Conservation (phyloP, 169 alveolate genomes). For the Plasmodium ovale region DNA sequence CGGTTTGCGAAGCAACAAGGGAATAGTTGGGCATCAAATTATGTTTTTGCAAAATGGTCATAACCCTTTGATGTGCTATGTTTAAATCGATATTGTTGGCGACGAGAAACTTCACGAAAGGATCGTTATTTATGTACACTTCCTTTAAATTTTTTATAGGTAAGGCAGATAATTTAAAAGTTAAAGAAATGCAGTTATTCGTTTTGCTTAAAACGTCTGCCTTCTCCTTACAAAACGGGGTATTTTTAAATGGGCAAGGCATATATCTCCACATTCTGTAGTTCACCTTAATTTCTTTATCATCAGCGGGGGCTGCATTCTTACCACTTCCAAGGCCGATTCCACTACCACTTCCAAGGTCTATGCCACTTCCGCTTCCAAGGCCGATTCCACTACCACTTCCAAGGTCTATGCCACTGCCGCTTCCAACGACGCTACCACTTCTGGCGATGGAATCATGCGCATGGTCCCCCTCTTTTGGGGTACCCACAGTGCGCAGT, state of each 20-base stretch:
- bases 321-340: too few species aligned
- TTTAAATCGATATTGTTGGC: conserved; percentile 61
- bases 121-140: conserved; percentile 45
- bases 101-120: conserved; percentile 58
- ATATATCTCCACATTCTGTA: conserved; percentile 67
- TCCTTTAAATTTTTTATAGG: conserved; percentile 69
- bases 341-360: too few species aligned
- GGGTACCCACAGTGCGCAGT: too few species aligned
- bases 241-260: conserved; percentile 68
- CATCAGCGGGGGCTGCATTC: neutral
- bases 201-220: conserved; percentile 3
- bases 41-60: conserved; percentile 38
- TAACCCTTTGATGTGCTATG: conserved; percentile 63
- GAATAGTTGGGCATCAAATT: conserved; percentile 70
- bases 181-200: conserved; percentile 21
- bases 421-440: too few species aligned
- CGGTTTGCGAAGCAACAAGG: conserved; percentile 63
- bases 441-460: too few species aligned
- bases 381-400: too few species aligned
- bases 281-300: conserved; percentile 35
- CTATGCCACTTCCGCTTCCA: too few species aligned
- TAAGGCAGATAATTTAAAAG: conserved; percentile 29
- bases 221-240: neutral
- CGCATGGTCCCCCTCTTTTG: too few species aligned
- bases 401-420: too few species aligned